Percentiles rank a stretch among this genome's conserved stretches.
Conservation (phyloP, 1,284 basidiomycete genomes). For the Malassezia psittaci region DNA sequence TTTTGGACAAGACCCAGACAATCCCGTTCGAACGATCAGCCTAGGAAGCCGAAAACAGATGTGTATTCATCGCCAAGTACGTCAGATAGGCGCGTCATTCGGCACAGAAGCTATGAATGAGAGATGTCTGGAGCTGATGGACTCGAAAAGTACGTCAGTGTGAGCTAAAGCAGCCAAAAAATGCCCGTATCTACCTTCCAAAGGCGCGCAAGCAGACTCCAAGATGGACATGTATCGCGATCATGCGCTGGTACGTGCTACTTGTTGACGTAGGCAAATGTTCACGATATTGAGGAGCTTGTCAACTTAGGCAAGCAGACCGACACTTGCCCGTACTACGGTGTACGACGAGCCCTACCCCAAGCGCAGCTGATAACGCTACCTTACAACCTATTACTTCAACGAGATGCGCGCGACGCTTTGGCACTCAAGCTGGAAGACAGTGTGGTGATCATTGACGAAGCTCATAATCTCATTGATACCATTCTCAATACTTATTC, state of each 20-base stretch:
- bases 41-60: constrained; percentile 85
- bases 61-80: constrained; percentile 77
- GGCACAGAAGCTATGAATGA: constrained; percentile 75
- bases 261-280: constrained; percentile 48
- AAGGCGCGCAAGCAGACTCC: constrained; percentile 32
- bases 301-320: constrained; percentile 60
- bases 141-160: constrained; percentile 33
- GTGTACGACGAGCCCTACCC: constrained; percentile 70
- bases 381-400: constrained; percentile 85
- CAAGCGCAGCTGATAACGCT: constrained; percentile 85
- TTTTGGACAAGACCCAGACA: constrained; percentile 38
- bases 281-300: constrained; percentile 90
- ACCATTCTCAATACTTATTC: constrained; percentile 79
- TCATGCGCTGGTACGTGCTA: constrained; percentile 62
- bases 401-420: constrained; percentile 71
- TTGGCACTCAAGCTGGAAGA: constrained; percentile 66
- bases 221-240: constrained; percentile 79
- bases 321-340: constrained; percentile 85
- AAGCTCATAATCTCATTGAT: constrained; percentile 70
- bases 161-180: constrained; percentile 8
- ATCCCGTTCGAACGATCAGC: constrained; percentile 26
- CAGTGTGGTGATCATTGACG: constrained; percentile 77
- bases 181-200: constrained; percentile 67
- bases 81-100: constrained; percentile 49
- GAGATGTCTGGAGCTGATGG: constrained; percentile 73